Evolutionary conservation across 257 asterid species (phyloP).

Genomic region (Sherardia arvensis): DNA sequence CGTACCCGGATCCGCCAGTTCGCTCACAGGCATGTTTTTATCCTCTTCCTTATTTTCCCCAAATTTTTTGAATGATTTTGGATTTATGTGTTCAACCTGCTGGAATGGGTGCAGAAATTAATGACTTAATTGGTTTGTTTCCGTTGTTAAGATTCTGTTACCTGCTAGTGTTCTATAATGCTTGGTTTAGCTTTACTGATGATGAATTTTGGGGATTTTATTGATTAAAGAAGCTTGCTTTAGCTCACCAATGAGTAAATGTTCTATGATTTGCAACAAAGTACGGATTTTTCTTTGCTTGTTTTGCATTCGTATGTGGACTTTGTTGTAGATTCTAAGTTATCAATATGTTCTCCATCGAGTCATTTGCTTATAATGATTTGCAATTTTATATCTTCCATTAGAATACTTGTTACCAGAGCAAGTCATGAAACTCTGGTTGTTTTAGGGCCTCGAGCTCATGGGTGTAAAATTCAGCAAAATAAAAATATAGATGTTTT

Average conservation of each 20-base stretch:
- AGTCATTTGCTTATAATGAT: background rate
- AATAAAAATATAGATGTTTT: background rate
- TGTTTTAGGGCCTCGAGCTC: background rate
- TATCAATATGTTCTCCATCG: background rate
- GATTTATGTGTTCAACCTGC: background rate
- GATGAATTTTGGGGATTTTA: background rate
- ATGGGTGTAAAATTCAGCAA: background rate
- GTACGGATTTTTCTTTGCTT: background rate
- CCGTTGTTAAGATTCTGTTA: background rate
- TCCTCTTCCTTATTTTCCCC: background rate
- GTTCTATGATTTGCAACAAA: background rate
- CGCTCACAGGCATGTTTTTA: conserved; percentile 39
- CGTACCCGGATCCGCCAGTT: conserved; percentile 53
- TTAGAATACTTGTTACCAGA: background rate
- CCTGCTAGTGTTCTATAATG: background rate
- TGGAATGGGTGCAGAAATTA: background rate
- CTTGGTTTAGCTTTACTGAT: background rate
- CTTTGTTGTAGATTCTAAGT: background rate
- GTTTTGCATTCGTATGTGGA: background rate
- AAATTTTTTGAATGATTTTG: background rate
- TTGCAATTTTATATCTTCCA: no score
- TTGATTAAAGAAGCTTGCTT: background rate
- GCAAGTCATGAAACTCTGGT: background rate
- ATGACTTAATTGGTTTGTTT: background rate
- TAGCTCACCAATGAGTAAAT: background rate